These are phyloP conservation scores for Lathyrus sativus DNA, from an alignment of 306 rosid species.

Conservation along the genomic window DNA sequence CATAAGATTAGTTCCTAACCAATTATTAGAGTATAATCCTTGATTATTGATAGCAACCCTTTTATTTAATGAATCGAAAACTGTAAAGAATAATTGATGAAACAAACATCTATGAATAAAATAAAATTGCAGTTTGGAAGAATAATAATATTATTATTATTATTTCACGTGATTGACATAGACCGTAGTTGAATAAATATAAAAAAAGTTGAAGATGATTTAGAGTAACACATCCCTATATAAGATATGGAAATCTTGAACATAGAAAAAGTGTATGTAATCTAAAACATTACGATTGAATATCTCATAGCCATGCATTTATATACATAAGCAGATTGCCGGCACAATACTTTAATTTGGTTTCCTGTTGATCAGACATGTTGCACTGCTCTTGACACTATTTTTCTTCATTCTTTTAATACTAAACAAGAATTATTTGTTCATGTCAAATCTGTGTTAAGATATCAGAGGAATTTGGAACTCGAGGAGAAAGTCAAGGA, in stretches of 20 bases:
- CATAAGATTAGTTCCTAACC: constrained; percentile 24
- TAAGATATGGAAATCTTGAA: constrained; percentile 49
- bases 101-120: not conserved
- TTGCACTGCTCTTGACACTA: constrained; percentile 25
- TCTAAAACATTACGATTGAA: constrained; percentile 47
- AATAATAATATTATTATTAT: constrained; percentile 22
- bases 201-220: constrained; percentile 10
- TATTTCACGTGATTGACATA: constrained; percentile 15
- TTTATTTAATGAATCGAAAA: constrained; percentile 15
- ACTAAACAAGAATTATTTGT: constrained; percentile 33
- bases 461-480: constrained; percentile 40
- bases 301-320: constrained; percentile 39
- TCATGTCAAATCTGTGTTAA: constrained; percentile 40
- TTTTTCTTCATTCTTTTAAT: constrained; percentile 25
- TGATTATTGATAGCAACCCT: constrained; percentile 4
- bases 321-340: constrained; percentile 46
- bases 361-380: constrained; percentile 47
- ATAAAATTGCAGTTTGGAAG: constrained; percentile 28
- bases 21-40: not conserved
- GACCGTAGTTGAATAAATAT: not conserved
- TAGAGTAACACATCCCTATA: constrained; percentile 36
- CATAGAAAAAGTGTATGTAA: constrained; percentile 38
- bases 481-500: constrained; percentile 47
- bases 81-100: not conserved
- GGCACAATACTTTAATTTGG: constrained; percentile 48